Evolutionary conservation across 306 rosid species (phyloP).

Genomic region (Quercus glauca): DNA sequence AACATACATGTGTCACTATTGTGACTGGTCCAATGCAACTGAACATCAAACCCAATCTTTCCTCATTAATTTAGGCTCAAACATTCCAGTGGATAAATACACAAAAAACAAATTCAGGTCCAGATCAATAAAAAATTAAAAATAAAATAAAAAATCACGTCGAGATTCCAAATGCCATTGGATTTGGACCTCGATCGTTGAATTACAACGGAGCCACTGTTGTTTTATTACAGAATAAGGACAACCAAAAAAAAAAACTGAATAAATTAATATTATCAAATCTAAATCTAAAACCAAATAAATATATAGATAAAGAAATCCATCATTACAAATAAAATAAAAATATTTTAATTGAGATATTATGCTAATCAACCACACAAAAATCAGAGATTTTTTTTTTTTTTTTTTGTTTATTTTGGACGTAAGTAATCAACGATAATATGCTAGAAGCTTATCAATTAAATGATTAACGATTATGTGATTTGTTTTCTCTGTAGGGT

Average conservation of each 20-base stretch:
- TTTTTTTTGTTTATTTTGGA: neutral
- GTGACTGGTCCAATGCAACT: too few relatives aligned
- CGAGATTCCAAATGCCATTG: too few relatives aligned
- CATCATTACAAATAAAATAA: neutral
- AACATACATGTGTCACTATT: too few relatives aligned
- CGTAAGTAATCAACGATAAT: neutral
- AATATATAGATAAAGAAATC: neutral
- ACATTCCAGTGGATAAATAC: too few relatives aligned
- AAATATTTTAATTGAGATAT: neutral
- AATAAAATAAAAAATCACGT: too few relatives aligned
- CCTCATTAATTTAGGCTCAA: too few relatives aligned
- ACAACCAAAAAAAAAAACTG: neutral
- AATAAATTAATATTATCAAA: neutral
- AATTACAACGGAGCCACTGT: too few relatives aligned
- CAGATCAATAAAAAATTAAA: too few relatives aligned
- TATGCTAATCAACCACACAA: neutral
- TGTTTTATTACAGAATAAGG: too few relatives aligned
- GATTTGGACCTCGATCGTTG: too few relatives aligned
- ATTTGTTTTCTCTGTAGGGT: conserved; percentile 54
- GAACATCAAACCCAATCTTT: too few relatives aligned
- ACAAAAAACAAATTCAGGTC: too few relatives aligned
- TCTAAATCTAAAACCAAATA: neutral
- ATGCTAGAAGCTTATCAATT: conserved; percentile 8
- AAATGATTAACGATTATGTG: conserved; percentile 21
- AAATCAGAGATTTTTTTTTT: neutral